Conservation (phyloP, 192 early-diverging fungal genomes). For the Coemansia sp. region DNA sequence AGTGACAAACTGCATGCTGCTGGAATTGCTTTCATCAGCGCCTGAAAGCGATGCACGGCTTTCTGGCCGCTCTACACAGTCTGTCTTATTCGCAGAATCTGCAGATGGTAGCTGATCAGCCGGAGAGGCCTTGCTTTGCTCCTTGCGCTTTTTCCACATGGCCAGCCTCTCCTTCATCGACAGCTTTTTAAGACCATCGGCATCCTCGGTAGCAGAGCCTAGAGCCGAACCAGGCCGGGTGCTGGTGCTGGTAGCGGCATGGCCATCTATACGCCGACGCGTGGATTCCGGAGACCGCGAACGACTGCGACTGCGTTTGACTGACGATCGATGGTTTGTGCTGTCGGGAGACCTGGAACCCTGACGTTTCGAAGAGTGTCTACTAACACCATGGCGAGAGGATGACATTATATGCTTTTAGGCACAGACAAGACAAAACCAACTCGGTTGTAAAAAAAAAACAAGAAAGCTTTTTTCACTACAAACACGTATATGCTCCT, state of each 20-base stretch:
- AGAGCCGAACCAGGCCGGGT: background rate
- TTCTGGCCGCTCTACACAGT: background rate
- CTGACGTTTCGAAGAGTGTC: conserved; percentile 20
- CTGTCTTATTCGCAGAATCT: too few relatives aligned
- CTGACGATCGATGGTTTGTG: background rate
- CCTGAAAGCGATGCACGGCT: conserved; percentile 21
- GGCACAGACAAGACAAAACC: background rate
- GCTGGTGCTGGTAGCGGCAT: background rate
- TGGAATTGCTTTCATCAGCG: conserved; percentile 20
- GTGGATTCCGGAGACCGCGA: conserved; percentile 12
- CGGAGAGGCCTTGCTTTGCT: conserved; percentile 24
- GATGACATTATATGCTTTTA: conserved; percentile 2
- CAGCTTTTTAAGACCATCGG: conserved; percentile 66
- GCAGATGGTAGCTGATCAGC: background rate
- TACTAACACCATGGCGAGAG: conserved; percentile 32
- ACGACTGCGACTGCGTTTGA: conserved; percentile 13
- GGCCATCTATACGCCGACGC: background rate
- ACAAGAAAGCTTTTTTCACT: background rate
- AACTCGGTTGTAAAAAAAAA: background rate
- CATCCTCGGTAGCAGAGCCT: conserved; percentile 15
- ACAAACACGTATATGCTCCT: background rate
- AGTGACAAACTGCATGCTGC: conserved; percentile 36
- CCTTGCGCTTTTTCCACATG: conserved; percentile 76
- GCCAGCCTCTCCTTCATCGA: conserved; percentile 79
- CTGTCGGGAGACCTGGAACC: conserved; percentile 29